A percentile compares a stretch with the other conserved stretches of the same genome.
Conservation (phyloP, 1,284 basidiomycete species). For the Neotropicomus parvogracilis region DNA sequence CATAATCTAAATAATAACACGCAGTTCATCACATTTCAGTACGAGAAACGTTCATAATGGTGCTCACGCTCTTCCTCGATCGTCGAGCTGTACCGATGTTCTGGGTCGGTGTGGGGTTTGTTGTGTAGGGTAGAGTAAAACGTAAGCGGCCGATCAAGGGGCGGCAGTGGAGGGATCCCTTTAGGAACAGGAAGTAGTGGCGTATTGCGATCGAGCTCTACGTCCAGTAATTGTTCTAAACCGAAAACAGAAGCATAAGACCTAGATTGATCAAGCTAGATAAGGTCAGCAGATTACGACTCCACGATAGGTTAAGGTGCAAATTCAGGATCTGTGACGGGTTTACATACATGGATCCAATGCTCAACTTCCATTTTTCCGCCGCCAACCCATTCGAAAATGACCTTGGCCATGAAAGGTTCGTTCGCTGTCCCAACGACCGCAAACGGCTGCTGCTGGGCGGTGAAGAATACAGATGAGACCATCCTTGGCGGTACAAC, state of each 20-base stretch:
- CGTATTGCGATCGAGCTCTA: conserved; percentile 65
- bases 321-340: neutral
- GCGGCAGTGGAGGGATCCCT: conserved; percentile 26
- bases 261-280: conserved; percentile 59
- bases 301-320: neutral
- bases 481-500: conserved; percentile 39
- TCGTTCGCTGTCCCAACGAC: conserved; percentile 52
- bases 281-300: neutral
- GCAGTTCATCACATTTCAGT: neutral
- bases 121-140: conserved; percentile 2
- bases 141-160: conserved; percentile 25
- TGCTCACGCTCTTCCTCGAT: conserved; percentile 25
- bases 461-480: conserved; percentile 32
- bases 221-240: conserved; percentile 68
- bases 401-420: conserved; percentile 63
- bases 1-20: conserved; percentile 35
- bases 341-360: conserved; percentile 64
- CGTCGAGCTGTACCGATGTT: neutral
- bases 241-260: conserved; percentile 48
- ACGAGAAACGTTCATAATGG: neutral
- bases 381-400: conserved; percentile 47
- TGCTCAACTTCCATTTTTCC: conserved; percentile 57
- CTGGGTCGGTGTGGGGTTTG: neutral
- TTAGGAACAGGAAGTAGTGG: conserved; percentile 42
- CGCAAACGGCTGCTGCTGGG: conserved; percentile 53